Evolutionary conservation across 805 yeast species (phyloP).

Genomic region (Ogataea thermomethanolica): DNA sequence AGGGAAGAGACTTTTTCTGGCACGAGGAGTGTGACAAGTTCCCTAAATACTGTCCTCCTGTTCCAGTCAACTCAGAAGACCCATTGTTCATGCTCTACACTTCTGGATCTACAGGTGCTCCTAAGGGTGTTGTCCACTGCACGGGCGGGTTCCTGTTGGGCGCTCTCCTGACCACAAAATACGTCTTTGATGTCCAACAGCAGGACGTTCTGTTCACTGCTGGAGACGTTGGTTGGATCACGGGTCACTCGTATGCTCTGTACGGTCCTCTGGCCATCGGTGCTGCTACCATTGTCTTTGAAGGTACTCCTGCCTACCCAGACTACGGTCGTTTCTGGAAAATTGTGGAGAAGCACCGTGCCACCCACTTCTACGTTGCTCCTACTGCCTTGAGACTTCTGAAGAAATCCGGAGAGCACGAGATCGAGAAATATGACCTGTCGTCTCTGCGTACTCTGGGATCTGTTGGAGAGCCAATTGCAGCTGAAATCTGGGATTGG

Average conservation of each 20-base stretch:
- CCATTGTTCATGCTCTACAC: conserved; percentile 94
- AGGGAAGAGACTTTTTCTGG: conserved; percentile 93
- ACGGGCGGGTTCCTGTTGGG: conserved; percentile 95
- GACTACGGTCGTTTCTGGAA: conserved; percentile 95
- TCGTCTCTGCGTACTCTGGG: conserved; percentile 89
- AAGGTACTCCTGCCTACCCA: conserved; percentile 97
- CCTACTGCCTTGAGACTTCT: conserved; percentile 96
- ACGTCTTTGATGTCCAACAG: conserved; percentile 88
- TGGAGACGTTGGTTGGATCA: conserved; percentile 99
- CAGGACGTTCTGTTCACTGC: conserved; percentile 92
- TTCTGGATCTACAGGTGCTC: conserved; percentile 97
- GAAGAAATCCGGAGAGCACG: conserved; percentile 76
- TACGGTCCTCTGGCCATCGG: conserved; percentile 91
- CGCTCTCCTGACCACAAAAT: conserved; percentile 86
- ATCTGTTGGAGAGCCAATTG: conserved; percentile 98
- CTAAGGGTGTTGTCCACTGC: conserved; percentile 95
- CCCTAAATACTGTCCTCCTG: conserved; percentile 84
- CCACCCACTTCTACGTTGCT: conserved; percentile 95
- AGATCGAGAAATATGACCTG: conserved; percentile 75
- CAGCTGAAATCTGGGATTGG: conserved; percentile 99
- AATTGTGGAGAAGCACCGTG: conserved; percentile 86
- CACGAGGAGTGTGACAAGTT: conserved; percentile 80
- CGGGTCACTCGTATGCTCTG: conserved; percentile 94
- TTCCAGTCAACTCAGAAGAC: conserved; percentile 85
- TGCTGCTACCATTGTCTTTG: conserved; percentile 89